Base-by-base conservation (phyloP, 495 filamentous ascomycete species). In the Penicillium cinerascens region DNA sequence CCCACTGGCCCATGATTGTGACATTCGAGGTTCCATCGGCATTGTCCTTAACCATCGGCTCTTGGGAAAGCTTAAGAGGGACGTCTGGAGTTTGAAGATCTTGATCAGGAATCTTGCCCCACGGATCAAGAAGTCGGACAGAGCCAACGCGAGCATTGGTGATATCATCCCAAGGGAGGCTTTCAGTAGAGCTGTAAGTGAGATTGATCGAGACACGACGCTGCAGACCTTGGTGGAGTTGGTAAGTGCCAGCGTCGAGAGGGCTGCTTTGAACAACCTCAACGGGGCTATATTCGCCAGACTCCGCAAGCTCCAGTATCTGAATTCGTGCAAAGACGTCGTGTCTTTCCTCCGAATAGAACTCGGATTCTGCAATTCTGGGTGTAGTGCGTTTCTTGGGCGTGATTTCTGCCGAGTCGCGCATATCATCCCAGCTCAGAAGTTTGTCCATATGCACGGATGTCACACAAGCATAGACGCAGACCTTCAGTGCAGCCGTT, bases 351-450 rank as follows among this genome's bases (percentile, higher is more conserved):
- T 95, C 88, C 0, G 83, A 89, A 61, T 87, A 96, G 65, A 91
- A 99, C 55, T 97, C 91, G 1, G 86, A 82, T 67, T 99, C 93
- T 36, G 88, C 85, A 57, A 99, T 82, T 18, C 93, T 79, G 6
- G 91, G 82, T 33, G 76, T 76, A 61, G 85, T 87, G 26, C 78
- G 76, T 60, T 85, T 83, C 52, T 82, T 77, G 10, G 83, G 78
- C 4, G 60, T 52, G 8, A 59, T 51, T 22, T 74, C 75, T 6
- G 68, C 66, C 27, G 71, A 73, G 61, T 97, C 92, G 41, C 91
- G 82, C 84, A 99, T 96, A 63, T 96, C 95, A 68, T 99, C 93
- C 93, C 93, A 99, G 69, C 95, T 97, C 4, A 99, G 81, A 33
- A 99, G 78, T 69, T 96, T 97, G 64, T 99, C 93, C 6, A 99